A percentile compares a stretch with the other conserved stretches of the same genome.
phyloP scores from a whole-genome alignment of 1,139 yeast genomes.

The Taphrina communis region DNA sequence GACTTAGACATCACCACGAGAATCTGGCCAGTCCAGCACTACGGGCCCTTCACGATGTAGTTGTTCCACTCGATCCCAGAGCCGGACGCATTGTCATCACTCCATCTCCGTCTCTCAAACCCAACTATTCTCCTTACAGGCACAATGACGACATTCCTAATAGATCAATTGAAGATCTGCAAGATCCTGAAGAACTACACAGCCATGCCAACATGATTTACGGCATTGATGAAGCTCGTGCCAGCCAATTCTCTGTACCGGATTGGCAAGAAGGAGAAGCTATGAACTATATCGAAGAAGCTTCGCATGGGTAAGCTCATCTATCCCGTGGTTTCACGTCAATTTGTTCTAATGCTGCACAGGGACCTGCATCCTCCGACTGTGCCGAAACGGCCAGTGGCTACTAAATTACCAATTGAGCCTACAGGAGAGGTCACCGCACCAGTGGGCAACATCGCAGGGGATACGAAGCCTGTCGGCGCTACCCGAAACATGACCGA shows the following conservation, averaged over 20 bases:
- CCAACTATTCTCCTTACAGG: constrained; percentile 30
- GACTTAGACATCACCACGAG: constrained; percentile 34
- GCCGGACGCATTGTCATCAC: constrained; percentile 40
- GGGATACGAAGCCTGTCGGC: constrained; percentile 34
- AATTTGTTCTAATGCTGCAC: background rate
- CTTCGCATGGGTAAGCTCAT: constrained; percentile 29
- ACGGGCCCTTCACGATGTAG: constrained; percentile 32
- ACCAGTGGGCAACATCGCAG: constrained; percentile 26
- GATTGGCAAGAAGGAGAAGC: constrained; percentile 40
- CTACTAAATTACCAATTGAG: constrained; percentile 29
- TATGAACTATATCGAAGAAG: constrained; percentile 27
- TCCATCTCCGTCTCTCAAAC: constrained; percentile 31
- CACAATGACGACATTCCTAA: constrained; percentile 37
- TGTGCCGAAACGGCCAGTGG: constrained; percentile 27
- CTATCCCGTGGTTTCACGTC: background rate
- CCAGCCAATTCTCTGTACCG: constrained; percentile 36
- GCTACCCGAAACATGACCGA: constrained; percentile 32
- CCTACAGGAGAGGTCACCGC: constrained; percentile 36
- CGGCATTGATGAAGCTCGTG: constrained; percentile 35
- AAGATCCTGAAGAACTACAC: constrained; percentile 37
- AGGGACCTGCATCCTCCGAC: constrained; percentile 23
- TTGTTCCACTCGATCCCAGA: constrained; percentile 35
- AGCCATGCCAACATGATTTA: constrained; percentile 39
- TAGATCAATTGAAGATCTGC: constrained; percentile 36
- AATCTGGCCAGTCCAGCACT: constrained; percentile 32